Percentiles rank a stretch among this genome's conserved stretches.
phyloP scores from a whole-genome alignment of 176 grass and related monocot species.

The Pharus latifolius region DNA sequence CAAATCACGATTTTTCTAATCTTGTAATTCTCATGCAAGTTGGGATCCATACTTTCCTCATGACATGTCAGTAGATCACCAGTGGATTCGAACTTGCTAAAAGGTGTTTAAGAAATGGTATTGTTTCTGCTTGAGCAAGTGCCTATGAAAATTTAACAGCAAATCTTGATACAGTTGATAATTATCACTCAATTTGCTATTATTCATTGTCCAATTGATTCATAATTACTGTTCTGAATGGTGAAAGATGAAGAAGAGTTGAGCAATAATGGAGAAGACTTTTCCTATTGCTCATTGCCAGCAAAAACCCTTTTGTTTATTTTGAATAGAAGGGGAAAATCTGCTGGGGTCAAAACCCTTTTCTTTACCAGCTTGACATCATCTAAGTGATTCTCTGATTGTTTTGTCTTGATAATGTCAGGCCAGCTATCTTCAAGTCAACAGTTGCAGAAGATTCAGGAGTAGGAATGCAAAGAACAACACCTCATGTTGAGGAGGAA shows the following conservation, averaged over 20 bases:
- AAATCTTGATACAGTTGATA: not conserved
- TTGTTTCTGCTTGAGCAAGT: not conserved
- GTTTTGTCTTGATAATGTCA: constrained; percentile 2
- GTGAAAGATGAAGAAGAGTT: too few species aligned
- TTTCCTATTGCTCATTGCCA: too few species aligned
- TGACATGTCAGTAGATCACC: not conserved
- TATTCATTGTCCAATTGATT: too few species aligned
- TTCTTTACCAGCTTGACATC: not conserved
- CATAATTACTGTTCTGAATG: too few species aligned
- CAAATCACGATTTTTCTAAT: not conserved
- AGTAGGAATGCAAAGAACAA: not conserved
- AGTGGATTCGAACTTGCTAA: not conserved
- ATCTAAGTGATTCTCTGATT: not conserved
- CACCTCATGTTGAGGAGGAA: constrained; percentile 14
- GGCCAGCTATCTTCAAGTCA: constrained; percentile 61
- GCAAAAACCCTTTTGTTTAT: too few species aligned
- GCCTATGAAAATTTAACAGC: not conserved
- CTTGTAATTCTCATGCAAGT: not conserved
- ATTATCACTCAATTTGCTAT: too few species aligned
- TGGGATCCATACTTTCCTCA: not conserved
- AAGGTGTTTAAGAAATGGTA: too few species aligned
- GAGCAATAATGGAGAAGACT: too few species aligned
- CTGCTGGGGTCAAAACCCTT: too few species aligned
- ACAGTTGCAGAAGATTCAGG: not conserved
- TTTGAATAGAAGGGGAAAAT: too few species aligned